A percentile compares a stretch with the other conserved stretches of the same genome.
Conservation (phyloP, 257 asterid species). For the Przewalskia tangutica region DNA sequence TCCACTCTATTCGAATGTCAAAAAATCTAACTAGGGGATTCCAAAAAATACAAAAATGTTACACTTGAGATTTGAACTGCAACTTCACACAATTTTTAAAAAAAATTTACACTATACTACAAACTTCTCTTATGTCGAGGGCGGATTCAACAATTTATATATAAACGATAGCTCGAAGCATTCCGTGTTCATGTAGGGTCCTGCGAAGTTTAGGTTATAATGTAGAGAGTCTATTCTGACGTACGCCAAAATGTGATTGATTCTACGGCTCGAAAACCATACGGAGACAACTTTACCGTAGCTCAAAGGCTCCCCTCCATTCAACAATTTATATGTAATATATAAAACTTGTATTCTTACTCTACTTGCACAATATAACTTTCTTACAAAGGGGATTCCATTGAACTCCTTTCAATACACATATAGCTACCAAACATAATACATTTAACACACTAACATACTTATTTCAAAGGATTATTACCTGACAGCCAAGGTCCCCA, state of each 20-base stretch:
- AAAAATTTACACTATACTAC: neutral
- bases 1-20: neutral
- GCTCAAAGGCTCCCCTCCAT: neutral
- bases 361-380: too few relatives aligned
- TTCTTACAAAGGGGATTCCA: too few relatives aligned
- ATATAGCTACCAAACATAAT: too few relatives aligned
- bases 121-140: neutral
- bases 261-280: neutral
- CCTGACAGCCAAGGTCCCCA: slow-evolving; percentile 97
- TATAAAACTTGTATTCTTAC: too few relatives aligned
- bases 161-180: neutral
- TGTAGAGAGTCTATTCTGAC: neutral
- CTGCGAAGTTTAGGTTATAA: neutral
- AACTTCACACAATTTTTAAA: neutral
- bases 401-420: too few relatives aligned
- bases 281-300: neutral
- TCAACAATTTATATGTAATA: neutral
- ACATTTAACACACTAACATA: neutral
- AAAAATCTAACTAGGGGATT: too few relatives aligned
- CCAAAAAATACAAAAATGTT: neutral
- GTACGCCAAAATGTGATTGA: neutral
- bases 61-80: neutral
- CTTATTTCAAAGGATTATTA: slow-evolving; percentile 3
- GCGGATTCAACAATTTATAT: neutral
- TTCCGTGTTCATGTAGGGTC: neutral